Percentiles rank a stretch among this genome's conserved stretches.
phyloP scores from a whole-genome alignment of 73 alveolate genomes.

The Paramecium pentaurelia region DNA sequence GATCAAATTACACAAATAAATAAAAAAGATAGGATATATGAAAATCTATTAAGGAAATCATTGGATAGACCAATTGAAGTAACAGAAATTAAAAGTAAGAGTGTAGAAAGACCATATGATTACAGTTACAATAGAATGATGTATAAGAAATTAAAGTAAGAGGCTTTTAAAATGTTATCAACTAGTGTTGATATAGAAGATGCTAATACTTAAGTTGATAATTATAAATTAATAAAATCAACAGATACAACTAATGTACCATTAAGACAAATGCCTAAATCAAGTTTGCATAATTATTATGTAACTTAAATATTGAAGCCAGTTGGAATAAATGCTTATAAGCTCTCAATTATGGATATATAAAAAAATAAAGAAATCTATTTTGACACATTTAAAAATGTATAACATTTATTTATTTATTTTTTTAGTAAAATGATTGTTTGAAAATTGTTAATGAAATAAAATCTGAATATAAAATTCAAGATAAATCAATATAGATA shows the following conservation, averaged over 20 bases:
- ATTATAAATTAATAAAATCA: background rate
- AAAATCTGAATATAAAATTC: background rate
- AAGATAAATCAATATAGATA: background rate
- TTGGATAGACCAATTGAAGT: background rate
- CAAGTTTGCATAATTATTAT: background rate
- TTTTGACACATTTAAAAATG: background rate
- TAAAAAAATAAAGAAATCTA: background rate
- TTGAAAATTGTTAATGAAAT: background rate
- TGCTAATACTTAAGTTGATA: background rate
- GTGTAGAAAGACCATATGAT: background rate
- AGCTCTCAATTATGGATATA: background rate
- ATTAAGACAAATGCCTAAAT: background rate
- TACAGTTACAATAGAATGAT: background rate
- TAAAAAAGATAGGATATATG: background rate
- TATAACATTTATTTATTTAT: background rate
- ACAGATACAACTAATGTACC: background rate
- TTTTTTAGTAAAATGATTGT: background rate
- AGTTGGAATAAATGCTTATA: background rate
- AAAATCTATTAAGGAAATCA: background rate
- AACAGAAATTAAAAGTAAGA: background rate
- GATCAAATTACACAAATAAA: background rate
- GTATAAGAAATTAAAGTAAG: background rate
- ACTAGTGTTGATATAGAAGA: background rate
- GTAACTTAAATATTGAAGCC: background rate
- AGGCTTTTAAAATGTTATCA: background rate